These are phyloP conservation scores for Colletotrichum lupini DNA, from an alignment of 2,329 filamentous ascomycete species.

Conservation along the genomic window DNA sequence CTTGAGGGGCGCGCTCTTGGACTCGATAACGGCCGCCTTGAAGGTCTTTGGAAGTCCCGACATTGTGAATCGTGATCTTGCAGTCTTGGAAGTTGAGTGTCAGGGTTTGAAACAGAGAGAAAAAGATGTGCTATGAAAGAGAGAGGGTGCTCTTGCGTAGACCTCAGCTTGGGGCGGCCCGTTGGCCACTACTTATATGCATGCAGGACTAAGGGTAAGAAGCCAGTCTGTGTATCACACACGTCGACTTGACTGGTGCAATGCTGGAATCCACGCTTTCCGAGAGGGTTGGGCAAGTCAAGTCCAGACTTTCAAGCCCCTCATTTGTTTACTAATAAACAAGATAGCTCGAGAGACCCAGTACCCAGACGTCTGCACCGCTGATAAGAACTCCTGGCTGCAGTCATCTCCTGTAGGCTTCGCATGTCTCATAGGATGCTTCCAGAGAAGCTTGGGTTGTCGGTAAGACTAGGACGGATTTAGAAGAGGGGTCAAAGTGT, in stretches of 20 bases:
- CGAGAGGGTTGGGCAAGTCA: background rate
- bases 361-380: too few species aligned
- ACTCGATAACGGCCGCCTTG: conserved; percentile 72
- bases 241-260: background rate
- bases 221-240: background rate
- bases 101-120: background rate
- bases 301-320: background rate
- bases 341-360: background rate
- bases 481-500: background rate
- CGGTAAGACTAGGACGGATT: background rate
- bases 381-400: background rate
- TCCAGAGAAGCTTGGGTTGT: background rate
- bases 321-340: background rate
- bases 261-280: background rate
- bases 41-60: conserved; percentile 70
- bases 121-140: background rate
- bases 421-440: background rate
- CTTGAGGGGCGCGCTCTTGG: conserved; percentile 60
- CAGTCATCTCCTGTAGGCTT: background rate
- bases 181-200: background rate
- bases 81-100: background rate
- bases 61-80: background rate
- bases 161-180: too few species aligned
- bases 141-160: background rate
- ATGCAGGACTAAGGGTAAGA: background rate